Conservation (phyloP, 768 basidiomycete species). For the Termitomyces sp. region DNA sequence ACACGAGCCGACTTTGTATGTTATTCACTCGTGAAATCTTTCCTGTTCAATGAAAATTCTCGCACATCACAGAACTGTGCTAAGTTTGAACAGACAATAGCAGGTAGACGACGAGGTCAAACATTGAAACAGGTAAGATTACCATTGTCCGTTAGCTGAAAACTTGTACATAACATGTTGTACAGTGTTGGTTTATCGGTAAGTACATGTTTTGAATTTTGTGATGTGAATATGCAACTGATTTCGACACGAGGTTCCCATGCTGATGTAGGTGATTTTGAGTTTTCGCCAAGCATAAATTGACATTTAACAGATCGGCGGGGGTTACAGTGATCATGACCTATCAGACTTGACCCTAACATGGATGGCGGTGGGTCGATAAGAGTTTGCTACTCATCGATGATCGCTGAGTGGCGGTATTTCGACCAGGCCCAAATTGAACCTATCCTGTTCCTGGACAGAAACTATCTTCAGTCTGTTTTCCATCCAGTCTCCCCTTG, state of each 20-base stretch:
- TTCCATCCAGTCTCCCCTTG: conserved; percentile 51
- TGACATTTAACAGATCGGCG: conserved; percentile 49
- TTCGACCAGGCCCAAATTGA: conserved; percentile 49
- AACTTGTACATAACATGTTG: not conserved
- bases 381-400: no score
- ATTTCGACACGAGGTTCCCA: conserved; percentile 27
- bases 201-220: conserved; percentile 21
- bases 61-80: conserved; percentile 38
- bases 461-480: conserved; percentile 46
- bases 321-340: conserved; percentile 67
- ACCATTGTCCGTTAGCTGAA: not conserved
- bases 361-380: conserved; percentile 57
- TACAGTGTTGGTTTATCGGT: conserved; percentile 71
- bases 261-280: conserved; percentile 30
- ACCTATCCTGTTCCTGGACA: conserved; percentile 54
- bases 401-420: not conserved
- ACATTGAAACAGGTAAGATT: conserved; percentile 55
- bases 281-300: not conserved
- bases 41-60: not conserved
- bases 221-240: not conserved
- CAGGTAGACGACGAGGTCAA: conserved; percentile 52
- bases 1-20: conserved; percentile 65
- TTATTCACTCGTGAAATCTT: not conserved
- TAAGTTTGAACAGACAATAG: conserved; percentile 58
- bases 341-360: conserved; percentile 58